These are phyloP conservation scores for Pneumocystis canis DNA, from an alignment of 1,139 yeast species.

Conservation along the genomic window DNA sequence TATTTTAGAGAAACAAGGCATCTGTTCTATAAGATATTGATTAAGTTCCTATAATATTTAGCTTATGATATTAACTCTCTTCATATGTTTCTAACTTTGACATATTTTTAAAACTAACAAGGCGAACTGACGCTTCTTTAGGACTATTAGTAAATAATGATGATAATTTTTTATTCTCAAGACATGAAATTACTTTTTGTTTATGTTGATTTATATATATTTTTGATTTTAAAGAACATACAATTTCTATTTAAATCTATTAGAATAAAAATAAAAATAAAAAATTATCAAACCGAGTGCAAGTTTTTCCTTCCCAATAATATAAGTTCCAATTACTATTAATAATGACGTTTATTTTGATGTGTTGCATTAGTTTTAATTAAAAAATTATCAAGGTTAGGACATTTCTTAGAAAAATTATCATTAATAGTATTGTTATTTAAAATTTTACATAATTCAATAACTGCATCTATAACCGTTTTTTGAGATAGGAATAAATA, in stretches of 20 bases:
- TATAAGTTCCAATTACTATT: constrained; percentile 73
- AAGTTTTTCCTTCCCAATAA: constrained; percentile 65
- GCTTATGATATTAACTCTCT: constrained; percentile 14
- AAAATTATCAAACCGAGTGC: constrained; percentile 15
- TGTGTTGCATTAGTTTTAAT: not conserved
- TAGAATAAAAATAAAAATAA: constrained; percentile 41
- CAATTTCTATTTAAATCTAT: constrained; percentile 30
- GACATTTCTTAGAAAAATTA: constrained; percentile 4
- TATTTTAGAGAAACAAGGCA: constrained; percentile 37
- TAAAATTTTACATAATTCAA: constrained; percentile 32
- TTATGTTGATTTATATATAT: constrained; percentile 40
- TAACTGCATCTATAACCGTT: constrained; percentile 44
- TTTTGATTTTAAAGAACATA: constrained; percentile 38
- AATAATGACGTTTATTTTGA: constrained; percentile 28
- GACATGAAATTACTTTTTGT: constrained; percentile 31
- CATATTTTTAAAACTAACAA: constrained; percentile 46
- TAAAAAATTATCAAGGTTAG: not conserved
- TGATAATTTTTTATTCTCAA: constrained; percentile 29
- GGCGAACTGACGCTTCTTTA: constrained; percentile 45
- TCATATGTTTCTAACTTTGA: constrained; percentile 20
- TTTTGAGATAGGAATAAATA: constrained; percentile 69
- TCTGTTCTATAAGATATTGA: constrained; percentile 39
- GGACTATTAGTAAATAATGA: constrained; percentile 32
- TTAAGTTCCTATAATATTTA: constrained; percentile 28
- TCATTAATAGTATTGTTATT: constrained; percentile 21